Conservation (phyloP, 805 yeast genomes). For the Diddensiella santjacobensis region DNA sequence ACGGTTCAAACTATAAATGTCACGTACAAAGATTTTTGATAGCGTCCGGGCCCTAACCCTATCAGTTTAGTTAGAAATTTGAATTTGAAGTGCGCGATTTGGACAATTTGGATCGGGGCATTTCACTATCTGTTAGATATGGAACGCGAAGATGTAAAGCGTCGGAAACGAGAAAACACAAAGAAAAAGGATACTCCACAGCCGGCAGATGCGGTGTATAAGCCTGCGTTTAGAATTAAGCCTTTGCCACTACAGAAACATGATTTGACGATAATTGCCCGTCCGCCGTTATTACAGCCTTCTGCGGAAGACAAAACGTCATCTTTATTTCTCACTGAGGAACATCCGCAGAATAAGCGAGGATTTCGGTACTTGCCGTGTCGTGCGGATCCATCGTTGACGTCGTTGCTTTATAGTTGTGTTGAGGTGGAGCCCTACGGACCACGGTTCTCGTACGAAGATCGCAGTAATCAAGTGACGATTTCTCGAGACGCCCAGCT, state of each 20-base stretch:
- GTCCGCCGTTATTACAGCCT: slow-evolving; percentile 12
- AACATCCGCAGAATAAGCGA: slow-evolving; percentile 71
- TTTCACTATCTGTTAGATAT: too few relatives aligned
- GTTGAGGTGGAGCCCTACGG: slow-evolving; percentile 68
- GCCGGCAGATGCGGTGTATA: background rate
- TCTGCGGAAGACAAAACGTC: slow-evolving; percentile 17
- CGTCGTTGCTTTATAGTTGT: slow-evolving; percentile 58
- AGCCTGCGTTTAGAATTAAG: slow-evolving; percentile 4
- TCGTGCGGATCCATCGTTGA: slow-evolving; percentile 54
- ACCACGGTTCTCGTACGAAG: slow-evolving; percentile 60
- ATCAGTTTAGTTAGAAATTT: background rate
- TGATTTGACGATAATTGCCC: slow-evolving; percentile 15
- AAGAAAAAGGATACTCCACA: background rate
- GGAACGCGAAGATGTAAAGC: background rate
- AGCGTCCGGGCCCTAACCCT: too few relatives aligned
- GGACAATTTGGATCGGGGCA: too few relatives aligned
- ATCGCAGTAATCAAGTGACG: slow-evolving; percentile 58
- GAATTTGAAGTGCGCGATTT: too few relatives aligned
- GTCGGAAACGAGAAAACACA: background rate
- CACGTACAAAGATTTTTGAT: too few relatives aligned
- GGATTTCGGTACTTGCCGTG: slow-evolving; percentile 82
- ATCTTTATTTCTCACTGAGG: slow-evolving; percentile 53
- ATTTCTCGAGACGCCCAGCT: slow-evolving; percentile 37
- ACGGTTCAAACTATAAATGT: too few relatives aligned
- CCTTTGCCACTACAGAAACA: slow-evolving; percentile 20